Conservation (phyloP, 345 rosid genomes). For the Draba incana region DNA sequence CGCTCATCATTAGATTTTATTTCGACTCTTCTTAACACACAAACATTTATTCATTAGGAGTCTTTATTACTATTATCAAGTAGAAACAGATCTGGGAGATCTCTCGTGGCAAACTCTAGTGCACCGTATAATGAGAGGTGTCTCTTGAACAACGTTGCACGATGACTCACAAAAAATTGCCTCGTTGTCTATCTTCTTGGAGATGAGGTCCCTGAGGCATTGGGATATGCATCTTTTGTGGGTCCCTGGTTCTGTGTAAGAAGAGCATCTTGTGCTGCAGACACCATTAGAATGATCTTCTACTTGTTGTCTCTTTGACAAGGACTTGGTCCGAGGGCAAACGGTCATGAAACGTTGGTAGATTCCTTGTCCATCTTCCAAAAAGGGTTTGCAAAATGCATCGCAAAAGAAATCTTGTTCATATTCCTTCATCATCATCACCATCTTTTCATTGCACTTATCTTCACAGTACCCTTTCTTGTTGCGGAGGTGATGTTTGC, state of each 20-base stretch:
- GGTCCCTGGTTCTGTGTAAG: not conserved
- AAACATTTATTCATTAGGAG: constrained; percentile 3
- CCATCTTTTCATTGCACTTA: not conserved
- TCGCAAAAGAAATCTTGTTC: constrained; percentile 11
- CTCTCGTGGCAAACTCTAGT: constrained; percentile 26
- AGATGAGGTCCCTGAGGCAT: not conserved
- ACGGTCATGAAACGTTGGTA: not conserved
- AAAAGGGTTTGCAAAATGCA: constrained; percentile 14
- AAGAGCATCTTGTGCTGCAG: not conserved
- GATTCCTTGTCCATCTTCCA: constrained; percentile 1
- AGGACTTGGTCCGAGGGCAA: constrained; percentile 13
- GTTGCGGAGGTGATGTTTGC: not conserved
- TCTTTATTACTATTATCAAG: constrained; percentile 3
- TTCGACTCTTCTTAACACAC: not conserved
- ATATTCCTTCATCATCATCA: not conserved
- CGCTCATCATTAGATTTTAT: not conserved
- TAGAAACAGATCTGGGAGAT: constrained; percentile 9
- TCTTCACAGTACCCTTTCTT: constrained; percentile 4
- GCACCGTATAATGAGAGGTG: constrained; percentile 27
- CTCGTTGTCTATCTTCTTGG: constrained; percentile 19
- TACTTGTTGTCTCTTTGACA: not conserved
- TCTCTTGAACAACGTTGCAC: constrained; percentile 30
- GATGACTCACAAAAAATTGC: constrained; percentile 26
- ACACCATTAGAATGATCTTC: not conserved
- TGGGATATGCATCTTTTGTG: not conserved